phyloP scores from a whole-genome alignment of 257 asterid genomes.

The Solanum gracilifrons region DNA sequence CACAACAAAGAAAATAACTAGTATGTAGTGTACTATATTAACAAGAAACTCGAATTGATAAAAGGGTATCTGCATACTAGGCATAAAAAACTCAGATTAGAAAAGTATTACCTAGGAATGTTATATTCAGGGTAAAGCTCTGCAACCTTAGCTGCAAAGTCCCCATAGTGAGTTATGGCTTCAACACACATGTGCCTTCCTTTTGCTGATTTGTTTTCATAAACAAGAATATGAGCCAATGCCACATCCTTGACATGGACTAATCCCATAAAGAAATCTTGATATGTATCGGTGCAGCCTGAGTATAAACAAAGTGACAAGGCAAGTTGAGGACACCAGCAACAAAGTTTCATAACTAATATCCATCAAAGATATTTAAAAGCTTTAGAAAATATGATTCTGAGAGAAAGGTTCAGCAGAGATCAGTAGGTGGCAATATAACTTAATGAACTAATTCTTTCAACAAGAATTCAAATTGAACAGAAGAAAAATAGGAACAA shows the following conservation, averaged over 20 bases:
- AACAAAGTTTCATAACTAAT: not conserved
- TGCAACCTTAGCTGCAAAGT: slow-evolving; percentile 70
- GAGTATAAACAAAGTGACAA: slow-evolving; percentile 5
- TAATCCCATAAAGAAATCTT: slow-evolving; percentile 52
- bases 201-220: slow-evolving; percentile 57
- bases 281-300: slow-evolving; percentile 44
- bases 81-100: not conserved
- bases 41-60: not conserved
- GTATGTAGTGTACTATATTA: not conserved
- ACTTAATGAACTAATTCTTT: not conserved
- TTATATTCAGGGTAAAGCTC: slow-evolving; percentile 67
- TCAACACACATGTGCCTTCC: slow-evolving; percentile 81
- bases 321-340: slow-evolving; percentile 4
- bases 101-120: slow-evolving; percentile 41
- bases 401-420: not conserved
- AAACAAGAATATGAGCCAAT: slow-evolving; percentile 64
- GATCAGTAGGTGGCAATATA: not conserved
- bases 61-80: not conserved
- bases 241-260: slow-evolving; percentile 88
- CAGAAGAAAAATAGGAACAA: not conserved
- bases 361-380: not conserved
- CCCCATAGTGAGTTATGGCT: slow-evolving; percentile 62
- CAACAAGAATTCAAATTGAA: not conserved
- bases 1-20: not conserved
- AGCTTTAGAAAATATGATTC: not conserved